Evolutionary conservation across 805 yeast genomes (phyloP).

Genomic region (Teunomyces cretensis): DNA sequence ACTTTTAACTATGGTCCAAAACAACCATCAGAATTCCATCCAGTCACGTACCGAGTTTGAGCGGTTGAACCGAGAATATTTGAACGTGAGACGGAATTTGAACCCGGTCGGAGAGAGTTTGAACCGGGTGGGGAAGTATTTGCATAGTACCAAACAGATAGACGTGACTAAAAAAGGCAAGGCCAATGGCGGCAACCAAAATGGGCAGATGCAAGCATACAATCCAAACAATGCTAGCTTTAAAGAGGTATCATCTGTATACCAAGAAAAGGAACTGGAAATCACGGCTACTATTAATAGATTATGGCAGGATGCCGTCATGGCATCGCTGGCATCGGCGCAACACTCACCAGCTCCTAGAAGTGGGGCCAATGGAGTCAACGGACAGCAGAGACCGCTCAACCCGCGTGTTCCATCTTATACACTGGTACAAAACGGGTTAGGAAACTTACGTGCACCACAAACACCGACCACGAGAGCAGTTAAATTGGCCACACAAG

Average conservation of each 20-base stretch:
- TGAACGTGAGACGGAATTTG: constrained; percentile 62
- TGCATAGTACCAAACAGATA: constrained; percentile 17
- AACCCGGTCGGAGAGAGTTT: constrained; percentile 72
- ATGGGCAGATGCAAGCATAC: constrained; percentile 1
- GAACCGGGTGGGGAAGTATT: constrained; percentile 42
- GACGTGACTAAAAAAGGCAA: constrained; percentile 22
- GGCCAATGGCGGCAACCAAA: constrained; percentile 2
- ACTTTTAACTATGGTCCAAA: constrained; percentile 26
- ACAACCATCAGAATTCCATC: constrained; percentile 45
- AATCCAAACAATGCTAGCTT: constrained; percentile 27
- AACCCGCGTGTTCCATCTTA: constrained; percentile 21
- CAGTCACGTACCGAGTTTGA: constrained; percentile 76
- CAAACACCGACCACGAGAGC: constrained; percentile 37
- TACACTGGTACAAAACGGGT: constrained; percentile 13
- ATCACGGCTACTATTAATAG: constrained; percentile 22
- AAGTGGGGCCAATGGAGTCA: not conserved
- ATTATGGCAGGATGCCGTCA: constrained; percentile 42
- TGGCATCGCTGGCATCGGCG: constrained; percentile 6
- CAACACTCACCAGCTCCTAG: constrained; percentile 12
- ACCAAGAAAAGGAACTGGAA: constrained; percentile 32
- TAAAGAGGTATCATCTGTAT: constrained; percentile 32
- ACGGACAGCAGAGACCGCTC: constrained; percentile 13
- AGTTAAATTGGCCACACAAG: constrained; percentile 29
- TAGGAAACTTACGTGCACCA: constrained; percentile 14
- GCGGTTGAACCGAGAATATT: constrained; percentile 69